A percentile compares a stretch with the other conserved stretches of the same genome.
Conservation (phyloP, 306 rosid species). For the Begonia loranthoides region DNA sequence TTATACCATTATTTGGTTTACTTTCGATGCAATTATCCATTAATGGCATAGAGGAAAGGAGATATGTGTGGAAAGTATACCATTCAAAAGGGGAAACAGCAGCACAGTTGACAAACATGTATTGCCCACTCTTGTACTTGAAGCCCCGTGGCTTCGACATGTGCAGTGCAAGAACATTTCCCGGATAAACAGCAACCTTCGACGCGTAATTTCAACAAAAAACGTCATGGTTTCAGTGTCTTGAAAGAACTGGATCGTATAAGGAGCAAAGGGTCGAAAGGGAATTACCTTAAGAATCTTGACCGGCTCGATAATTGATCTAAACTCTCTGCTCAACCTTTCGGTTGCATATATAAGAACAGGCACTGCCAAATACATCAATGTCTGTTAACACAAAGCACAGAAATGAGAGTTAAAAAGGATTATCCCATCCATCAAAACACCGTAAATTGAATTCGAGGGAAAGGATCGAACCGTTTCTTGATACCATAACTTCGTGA, state of each 20-base stretch:
- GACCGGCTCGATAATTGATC: constrained; percentile 45
- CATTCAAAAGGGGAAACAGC: constrained; percentile 48
- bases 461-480: constrained; percentile 23
- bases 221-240: neutral
- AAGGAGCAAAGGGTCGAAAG: neutral
- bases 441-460: too few relatives aligned
- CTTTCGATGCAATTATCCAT: neutral
- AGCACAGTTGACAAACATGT: constrained; percentile 47
- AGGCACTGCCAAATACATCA: constrained; percentile 48
- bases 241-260: neutral
- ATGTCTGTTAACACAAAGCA: constrained; percentile 19
- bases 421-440: too few relatives aligned
- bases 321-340: constrained; percentile 32
- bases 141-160: constrained; percentile 46
- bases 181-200: constrained; percentile 48
- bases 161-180: constrained; percentile 40
- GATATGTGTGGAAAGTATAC: too few relatives aligned
- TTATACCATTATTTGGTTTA: neutral
- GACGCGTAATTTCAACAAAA: neutral
- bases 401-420: neutral
- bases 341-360: constrained; percentile 32
- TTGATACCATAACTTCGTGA: constrained; percentile 38
- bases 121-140: constrained; percentile 47
- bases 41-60: neutral
- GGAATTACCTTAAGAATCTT: constrained; percentile 33